Evolutionary conservation across 1,139 yeast species (phyloP).

Genomic region (Scheffersomyces illinoinensis): DNA sequence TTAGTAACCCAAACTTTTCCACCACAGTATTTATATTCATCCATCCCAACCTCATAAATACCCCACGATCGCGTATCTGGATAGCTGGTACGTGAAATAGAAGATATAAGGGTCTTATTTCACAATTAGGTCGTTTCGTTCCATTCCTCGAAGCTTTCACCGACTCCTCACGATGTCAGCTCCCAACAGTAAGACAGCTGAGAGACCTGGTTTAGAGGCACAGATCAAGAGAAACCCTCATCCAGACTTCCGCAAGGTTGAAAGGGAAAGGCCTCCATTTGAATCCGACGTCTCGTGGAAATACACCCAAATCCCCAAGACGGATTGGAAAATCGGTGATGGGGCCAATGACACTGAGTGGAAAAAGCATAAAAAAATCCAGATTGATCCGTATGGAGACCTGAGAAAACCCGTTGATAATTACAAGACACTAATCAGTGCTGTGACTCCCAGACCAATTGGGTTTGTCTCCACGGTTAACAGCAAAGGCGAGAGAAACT

Average conservation of each 20-base stretch:
- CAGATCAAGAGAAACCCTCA: constrained; percentile 21
- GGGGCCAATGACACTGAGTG: constrained; percentile 51
- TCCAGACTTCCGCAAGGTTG: constrained; percentile 27
- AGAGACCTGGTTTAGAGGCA: constrained; percentile 14
- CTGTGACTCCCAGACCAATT: constrained; percentile 59
- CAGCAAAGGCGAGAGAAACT: constrained; percentile 44
- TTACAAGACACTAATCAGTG: constrained; percentile 52
- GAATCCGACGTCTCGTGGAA: constrained; percentile 15
- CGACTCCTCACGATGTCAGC: neutral
- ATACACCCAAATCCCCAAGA: constrained; percentile 24
- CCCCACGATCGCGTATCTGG: neutral
- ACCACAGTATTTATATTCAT: neutral
- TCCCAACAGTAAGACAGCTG: neutral
- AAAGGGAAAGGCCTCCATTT: constrained; percentile 25
- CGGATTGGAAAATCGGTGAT: constrained; percentile 49
- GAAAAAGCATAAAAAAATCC: constrained; percentile 43
- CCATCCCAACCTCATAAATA: too few species aligned
- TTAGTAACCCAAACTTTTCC: neutral
- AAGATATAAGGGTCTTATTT: neutral
- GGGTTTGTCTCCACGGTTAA: constrained; percentile 55
- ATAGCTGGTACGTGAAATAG: neutral
- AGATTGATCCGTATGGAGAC: constrained; percentile 50
- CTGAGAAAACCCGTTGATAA: constrained; percentile 45
- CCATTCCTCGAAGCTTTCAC: neutral
- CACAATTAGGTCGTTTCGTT: neutral